These are phyloP conservation scores for Trichophyton equinum DNA, from an alignment of 2,329 filamentous ascomycete species.

Conservation along the genomic window DNA sequence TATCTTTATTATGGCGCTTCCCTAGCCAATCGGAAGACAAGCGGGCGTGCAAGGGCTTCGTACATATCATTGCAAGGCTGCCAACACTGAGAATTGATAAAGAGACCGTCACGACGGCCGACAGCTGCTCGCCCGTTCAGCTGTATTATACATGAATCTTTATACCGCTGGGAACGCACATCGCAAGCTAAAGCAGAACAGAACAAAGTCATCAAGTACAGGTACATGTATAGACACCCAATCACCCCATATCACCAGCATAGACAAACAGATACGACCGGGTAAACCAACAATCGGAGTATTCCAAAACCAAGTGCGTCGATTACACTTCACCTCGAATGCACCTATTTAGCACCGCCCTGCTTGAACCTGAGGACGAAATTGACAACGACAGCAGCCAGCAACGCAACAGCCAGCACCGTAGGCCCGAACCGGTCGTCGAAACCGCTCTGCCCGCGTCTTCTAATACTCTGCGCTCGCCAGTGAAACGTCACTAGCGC, in stretches of 20 bases:
- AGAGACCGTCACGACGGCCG: no score
- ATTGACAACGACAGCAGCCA: slow-evolving; percentile 88
- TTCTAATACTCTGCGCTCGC: slow-evolving; percentile 83
- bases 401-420: slow-evolving; percentile 69
- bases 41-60: no score
- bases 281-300: neutral
- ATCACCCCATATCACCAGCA: neutral
- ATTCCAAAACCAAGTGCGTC: neutral
- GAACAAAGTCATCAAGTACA: neutral
- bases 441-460: slow-evolving; percentile 86
- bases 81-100: neutral
- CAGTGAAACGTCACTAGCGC: slow-evolving; percentile 93
- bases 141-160: neutral
- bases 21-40: neutral
- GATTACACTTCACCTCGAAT: neutral
- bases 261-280: no score
- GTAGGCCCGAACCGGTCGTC: slow-evolving; percentile 94
- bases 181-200: neutral
- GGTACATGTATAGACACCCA: neutral
- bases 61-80: neutral
- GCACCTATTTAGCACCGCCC: neutral
- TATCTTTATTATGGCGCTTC: neutral
- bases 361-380: slow-evolving; percentile 58
- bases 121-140: neutral
- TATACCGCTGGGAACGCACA: neutral